Base-by-base conservation (phyloP, 352 stramenopile species). In the Globisporangium nodosum region DNA sequence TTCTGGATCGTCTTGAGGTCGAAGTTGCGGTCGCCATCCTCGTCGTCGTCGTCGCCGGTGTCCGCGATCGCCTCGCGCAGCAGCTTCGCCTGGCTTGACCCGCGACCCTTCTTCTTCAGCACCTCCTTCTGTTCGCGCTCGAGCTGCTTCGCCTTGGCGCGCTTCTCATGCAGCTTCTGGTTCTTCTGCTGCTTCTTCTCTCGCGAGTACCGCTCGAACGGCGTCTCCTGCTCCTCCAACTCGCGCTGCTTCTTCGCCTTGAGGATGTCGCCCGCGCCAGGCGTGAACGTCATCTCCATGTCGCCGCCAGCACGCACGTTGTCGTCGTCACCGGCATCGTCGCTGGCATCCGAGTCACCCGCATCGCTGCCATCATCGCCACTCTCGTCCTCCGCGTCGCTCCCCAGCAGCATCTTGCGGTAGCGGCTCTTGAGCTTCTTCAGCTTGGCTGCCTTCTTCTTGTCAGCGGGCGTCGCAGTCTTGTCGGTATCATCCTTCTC, bases 131-230 rank as follows among this genome's bases (percentile, higher is more conserved):
- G 81, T 35, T 89, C 85, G 20, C 71, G 76, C 35, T 71, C 73
- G 20, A 78, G 66, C 51, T 78, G 56, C 69, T 94, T 92, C 49
- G 87, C 73, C 35, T 61, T 56, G 15, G 71, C 33, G 1, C 81
- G 77, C 63, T 94, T 94, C 15, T 92, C 81, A 57, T 92, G 81
- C 63, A 82, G 64, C 59, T 92, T 92, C 54, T 78, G 73, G 67
- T 94, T 94, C 67, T 92, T 92, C 57, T 92, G 70, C 53, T 80
- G 69, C 65, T 94, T 94, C 70, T 92, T 94, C 66, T 92, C 85
- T 39, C 85, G 82, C 57, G 78, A 64, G 63, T 94, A 92, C 1
- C 80, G 74, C 63, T 94, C 85, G 55, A 90, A 94, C 8, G 85
- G 85, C 46, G 85, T 94, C 66, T 92, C 83, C 31, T 84, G 87